phyloP scores from a whole-genome alignment of 768 basidiomycete genomes.

The Pulveroboletus sp. region DNA sequence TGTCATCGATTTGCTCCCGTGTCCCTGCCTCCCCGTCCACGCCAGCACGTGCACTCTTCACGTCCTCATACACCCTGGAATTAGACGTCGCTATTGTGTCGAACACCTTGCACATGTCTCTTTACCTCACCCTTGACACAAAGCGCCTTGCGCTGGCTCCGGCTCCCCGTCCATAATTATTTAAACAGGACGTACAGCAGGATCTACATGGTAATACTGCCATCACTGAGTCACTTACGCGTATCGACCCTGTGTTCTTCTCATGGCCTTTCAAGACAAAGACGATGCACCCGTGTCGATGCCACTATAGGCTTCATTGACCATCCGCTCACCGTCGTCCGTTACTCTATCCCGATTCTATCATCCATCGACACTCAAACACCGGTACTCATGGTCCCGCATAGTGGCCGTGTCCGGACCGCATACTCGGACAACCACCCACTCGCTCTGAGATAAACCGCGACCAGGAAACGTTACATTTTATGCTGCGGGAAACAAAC shows the following conservation, averaged over 20 bases:
- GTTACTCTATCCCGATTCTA: not conserved
- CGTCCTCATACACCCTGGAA: too few species aligned
- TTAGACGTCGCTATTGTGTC: not conserved
- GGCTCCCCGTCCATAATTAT: not conserved
- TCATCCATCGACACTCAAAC: not conserved
- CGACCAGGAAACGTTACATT: not conserved
- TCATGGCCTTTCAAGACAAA: not conserved
- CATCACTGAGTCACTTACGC: not conserved
- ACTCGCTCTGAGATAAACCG: not conserved
- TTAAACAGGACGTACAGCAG: too few species aligned
- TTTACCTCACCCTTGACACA: slow-evolving; percentile 7
- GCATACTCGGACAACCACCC: not conserved
- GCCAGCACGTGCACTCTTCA: too few species aligned
- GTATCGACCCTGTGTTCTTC: not conserved
- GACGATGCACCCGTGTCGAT: not conserved
- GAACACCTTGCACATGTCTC: not conserved
- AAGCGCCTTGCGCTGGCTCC: not conserved
- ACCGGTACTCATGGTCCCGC: not conserved
- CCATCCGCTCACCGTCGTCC: too few species aligned
- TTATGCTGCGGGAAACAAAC: not conserved
- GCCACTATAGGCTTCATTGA: not conserved
- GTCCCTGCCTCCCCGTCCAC: too few species aligned
- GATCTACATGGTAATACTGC: not conserved
- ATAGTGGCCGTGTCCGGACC: not conserved
- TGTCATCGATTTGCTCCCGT: not conserved